A percentile compares a stretch with the other conserved stretches of the same genome.
Conservation (phyloP, 768 basidiomycete genomes). For the Neoboletus subvelutipes region DNA sequence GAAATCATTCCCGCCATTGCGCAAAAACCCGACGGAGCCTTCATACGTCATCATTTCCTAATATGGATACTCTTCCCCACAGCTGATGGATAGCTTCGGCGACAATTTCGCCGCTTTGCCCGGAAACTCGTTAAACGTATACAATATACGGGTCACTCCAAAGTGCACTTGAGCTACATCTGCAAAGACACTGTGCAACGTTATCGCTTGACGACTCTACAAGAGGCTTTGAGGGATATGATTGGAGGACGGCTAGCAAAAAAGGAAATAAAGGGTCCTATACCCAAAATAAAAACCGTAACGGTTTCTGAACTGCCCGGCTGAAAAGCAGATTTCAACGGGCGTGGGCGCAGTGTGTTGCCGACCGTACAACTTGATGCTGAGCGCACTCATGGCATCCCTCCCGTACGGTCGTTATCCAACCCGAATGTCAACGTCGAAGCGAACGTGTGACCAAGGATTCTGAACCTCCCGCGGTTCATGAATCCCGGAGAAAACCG, state of each 20-base stretch:
- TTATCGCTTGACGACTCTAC: too few species aligned
- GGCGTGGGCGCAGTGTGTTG: too few species aligned
- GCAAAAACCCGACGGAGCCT: not conserved
- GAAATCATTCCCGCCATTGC: not conserved
- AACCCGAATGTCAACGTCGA: not conserved
- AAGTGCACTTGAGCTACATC: not conserved
- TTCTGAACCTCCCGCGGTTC: not conserved
- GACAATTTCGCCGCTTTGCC: not conserved
- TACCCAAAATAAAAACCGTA: too few species aligned
- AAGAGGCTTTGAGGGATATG: too few species aligned
- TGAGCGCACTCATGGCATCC: too few species aligned
- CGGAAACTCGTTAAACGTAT: not conserved
- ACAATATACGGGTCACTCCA: not conserved
- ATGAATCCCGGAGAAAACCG: not conserved
- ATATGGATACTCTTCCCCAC: constrained; percentile 6
- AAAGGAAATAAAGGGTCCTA: too few species aligned
- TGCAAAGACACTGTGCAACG: too few species aligned
- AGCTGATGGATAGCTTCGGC: not conserved
- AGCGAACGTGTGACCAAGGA: not conserved
- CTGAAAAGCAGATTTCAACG: too few species aligned
- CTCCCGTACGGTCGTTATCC: not conserved
- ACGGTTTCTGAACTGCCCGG: too few species aligned
- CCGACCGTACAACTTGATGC: not conserved
- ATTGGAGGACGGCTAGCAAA: too few species aligned
- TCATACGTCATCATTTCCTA: constrained; percentile 7